Base-by-base conservation (phyloP, 352 stramenopile species). In the Globisporangium middletonii region DNA sequence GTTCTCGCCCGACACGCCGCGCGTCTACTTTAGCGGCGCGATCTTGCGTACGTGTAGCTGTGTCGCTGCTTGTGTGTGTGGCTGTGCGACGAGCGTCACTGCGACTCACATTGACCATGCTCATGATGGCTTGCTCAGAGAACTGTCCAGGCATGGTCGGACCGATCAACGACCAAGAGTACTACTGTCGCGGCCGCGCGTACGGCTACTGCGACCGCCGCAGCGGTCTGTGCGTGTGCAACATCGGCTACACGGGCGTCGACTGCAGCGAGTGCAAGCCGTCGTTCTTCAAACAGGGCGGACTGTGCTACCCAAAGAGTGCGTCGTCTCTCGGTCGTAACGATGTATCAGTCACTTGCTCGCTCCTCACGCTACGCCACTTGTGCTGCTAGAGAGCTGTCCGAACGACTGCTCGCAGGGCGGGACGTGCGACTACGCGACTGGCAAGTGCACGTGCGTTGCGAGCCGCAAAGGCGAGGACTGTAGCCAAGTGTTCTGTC, bases 131-230 rank as follows among this genome's bases (percentile, higher is more conserved):
- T 38, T 7, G 33, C 0, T 1, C 45, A 90, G 80, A 93, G 60
- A 73, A 71, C 13, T 94, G 85, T 37, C 85, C 85, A 0, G 76
- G 79, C 3, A 94, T 94, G 85, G 73, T 92, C 50, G 94, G 95
- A 2, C 93, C 94, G 5, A 72, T 95, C 44, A 76, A 78, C 28
- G 82, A 97, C 51, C 72, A 83, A 12, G 84, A 94, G 64, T 98
- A 92, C 73, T 98, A 97, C 68, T 99, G 95, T 64, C 64, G 62
- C 27, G 79, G 84, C 19, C 85, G 89, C 50, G 81, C 96, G 54
- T 96, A 95, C 64, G 95, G 95, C 27, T 98, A 96, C 67, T 99
- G 95, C 67, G 95, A 99, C 69, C 82, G 89, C 35, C 83, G 90
- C 45, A 97, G 69, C 37, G 94, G 95, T 0, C 80, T 92, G 1